Evolutionary conservation across 352 stramenopile genomes (phyloP).

Genomic region (Pythium utonaiense): DNA sequence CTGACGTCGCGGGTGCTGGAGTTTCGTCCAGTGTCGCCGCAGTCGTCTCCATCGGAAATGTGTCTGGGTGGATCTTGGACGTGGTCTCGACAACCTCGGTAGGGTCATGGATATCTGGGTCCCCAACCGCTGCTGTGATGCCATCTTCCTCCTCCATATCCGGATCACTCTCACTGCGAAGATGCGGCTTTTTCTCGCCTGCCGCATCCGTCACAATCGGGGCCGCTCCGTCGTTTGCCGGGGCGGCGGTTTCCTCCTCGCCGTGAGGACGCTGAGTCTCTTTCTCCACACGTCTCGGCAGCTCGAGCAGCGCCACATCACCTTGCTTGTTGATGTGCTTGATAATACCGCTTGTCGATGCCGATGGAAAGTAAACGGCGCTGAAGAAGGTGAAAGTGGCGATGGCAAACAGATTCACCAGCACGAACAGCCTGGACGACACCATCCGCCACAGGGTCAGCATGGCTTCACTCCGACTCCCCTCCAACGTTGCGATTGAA

Average conservation of each 20-base stretch:
- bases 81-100: not conserved
- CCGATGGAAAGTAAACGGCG: conserved; percentile 42
- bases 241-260: not conserved
- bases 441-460: not conserved
- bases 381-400: conserved; percentile 54
- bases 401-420: conserved; percentile 45
- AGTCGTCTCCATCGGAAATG: not conserved
- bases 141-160: not conserved
- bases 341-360: conserved; percentile 30
- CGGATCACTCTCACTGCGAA: conserved; percentile 1
- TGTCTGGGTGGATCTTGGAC: not conserved
- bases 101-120: not conserved
- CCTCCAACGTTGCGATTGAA: not conserved
- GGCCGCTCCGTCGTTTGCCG: not conserved
- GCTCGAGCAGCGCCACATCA: conserved; percentile 19
- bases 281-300: not conserved
- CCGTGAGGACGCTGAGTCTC: not conserved
- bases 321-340: conserved; percentile 36
- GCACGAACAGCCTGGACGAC: conserved; percentile 26
- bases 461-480: too few species aligned
- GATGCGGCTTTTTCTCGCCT: not conserved
- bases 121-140: not conserved
- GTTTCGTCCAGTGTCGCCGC: not conserved
- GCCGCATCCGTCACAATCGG: not conserved
- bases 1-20: not conserved